Percentiles rank a stretch among this genome's conserved stretches.
These are phyloP conservation scores for Grifola frondosa DNA, from an alignment of 1,284 basidiomycete genomes.

Conservation along the genomic window DNA sequence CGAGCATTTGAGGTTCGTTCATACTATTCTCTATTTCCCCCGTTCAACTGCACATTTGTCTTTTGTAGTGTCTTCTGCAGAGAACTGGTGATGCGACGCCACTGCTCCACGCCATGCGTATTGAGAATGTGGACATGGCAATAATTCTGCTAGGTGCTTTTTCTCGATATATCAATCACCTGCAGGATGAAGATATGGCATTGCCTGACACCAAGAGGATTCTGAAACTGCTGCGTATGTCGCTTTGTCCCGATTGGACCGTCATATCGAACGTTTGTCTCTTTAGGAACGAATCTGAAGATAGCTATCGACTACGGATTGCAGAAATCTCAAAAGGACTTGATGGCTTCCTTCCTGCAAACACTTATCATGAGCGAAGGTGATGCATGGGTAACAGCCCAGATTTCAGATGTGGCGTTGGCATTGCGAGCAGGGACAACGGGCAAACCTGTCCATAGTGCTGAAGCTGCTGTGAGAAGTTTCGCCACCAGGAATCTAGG, in stretches of 20 bases:
- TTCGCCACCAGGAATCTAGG: conserved; percentile 78
- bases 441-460: conserved; percentile 67
- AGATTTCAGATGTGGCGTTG: conserved; percentile 56
- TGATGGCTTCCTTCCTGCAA: conserved; percentile 81
- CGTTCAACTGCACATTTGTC: conserved; percentile 1
- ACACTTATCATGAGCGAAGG: conserved; percentile 86
- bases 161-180: conserved; percentile 76
- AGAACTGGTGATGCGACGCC: conserved; percentile 76
- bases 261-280: conserved; percentile 10
- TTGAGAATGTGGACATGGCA: conserved; percentile 72
- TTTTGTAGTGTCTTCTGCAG: conserved; percentile 62
- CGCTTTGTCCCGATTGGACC: conserved; percentile 1
- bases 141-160: conserved; percentile 78
- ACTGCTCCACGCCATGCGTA: conserved; percentile 77
- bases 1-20: conserved; percentile 68
- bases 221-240: conserved; percentile 72
- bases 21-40: conserved; percentile 3
- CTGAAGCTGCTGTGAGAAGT: conserved; percentile 63
- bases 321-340: conserved; percentile 71
- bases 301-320: conserved; percentile 81
- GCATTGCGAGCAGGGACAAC: conserved; percentile 61
- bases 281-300: conserved; percentile 73
- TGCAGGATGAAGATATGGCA: conserved; percentile 68
- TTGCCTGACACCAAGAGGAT: conserved; percentile 62
- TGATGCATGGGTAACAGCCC: conserved; percentile 71